Conservation (phyloP, 75 land plant species). For the Sequoia sempervirens region DNA sequence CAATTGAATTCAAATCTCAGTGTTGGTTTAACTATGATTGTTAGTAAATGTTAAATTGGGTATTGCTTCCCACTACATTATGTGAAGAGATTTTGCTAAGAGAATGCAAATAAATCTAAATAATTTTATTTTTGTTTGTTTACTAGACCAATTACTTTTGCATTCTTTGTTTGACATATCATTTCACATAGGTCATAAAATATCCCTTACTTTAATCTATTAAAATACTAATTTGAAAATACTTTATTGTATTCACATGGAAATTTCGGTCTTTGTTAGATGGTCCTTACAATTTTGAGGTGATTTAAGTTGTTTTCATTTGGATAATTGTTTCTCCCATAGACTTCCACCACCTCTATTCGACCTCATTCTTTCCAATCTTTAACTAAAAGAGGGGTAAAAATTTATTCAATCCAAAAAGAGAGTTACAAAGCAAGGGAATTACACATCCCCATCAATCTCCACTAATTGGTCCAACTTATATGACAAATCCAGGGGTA, state of each 20-base stretch:
- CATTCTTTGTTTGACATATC: neutral
- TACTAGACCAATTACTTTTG: neutral
- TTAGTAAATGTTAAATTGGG: neutral
- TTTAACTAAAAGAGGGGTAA: too few species aligned
- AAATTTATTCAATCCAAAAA: too few species aligned
- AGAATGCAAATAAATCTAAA: too few species aligned
- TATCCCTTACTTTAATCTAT: neutral
- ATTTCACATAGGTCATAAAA: neutral
- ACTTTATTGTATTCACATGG: neutral
- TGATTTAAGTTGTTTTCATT: conserved; percentile 7
- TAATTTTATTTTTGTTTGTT: neutral
- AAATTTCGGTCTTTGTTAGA: neutral
- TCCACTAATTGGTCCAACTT: too few species aligned
- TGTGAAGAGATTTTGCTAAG: neutral
- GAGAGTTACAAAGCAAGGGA: too few species aligned
- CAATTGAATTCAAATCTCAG: neutral
- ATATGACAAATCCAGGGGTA: too few species aligned
- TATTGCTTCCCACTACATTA: neutral
- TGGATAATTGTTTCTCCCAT: too few species aligned
- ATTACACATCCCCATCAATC: too few species aligned
- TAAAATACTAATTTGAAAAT: neutral
- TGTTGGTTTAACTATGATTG: too few species aligned
- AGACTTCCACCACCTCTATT: too few species aligned
- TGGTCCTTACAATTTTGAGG: conserved; percentile 55
- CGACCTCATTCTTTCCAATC: too few species aligned